Evolutionary conservation across 345 rosid genomes (phyloP), one percentile per base, ranked within the genome.

Genomic region (Eutrema yunnanense): DNA sequence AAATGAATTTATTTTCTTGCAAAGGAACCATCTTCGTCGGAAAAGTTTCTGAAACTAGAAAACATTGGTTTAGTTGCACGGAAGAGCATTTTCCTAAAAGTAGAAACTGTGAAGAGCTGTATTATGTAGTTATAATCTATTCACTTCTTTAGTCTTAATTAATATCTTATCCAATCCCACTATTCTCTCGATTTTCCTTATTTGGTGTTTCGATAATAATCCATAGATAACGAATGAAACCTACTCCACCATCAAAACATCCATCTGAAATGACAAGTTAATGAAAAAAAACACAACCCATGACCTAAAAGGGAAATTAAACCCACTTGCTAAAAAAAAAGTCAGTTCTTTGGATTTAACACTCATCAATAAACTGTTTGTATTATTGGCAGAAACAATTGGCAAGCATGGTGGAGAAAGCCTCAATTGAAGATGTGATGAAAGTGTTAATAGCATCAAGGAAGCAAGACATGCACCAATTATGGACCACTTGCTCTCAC

Each of bases 401-500:
- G 79, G 96, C 89, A 12, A 84, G 81, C 77, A 92, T 88, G 97
- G 99, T 96, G 27, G 98, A 92, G 80, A 96, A 96, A 81, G 95
- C 98, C 4, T 88, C 98, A 8, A 92, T 92, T 43, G 99, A 96
- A 77, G 99, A 96, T 78, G 97, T 96, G 8, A 90, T 96, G 99
- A 96, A 92, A 73, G 99, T 96, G 6, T 79, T 96, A 4, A 84
- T 88, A 75, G 98, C 99, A 40, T 96, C 99, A 51, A 84, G 98
- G 76, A 96, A 87, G 73, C 99, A 92, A 86, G 99, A 90, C 63
- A 88, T 92, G 98, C 96, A 90, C 56, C 99, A 90, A 60, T 80
- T 96, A 43, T 96, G 99, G 99, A 84, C 91, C 2, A 92, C 98
- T 57, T 96, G 98, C 67, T 96, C 98, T 53, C 99, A 96, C 80